Evolutionary conservation across 2,329 filamentous ascomycete genomes (phyloP), one percentile per base, ranked within the genome.

Genomic region (Sporothrix luriei): DNA sequence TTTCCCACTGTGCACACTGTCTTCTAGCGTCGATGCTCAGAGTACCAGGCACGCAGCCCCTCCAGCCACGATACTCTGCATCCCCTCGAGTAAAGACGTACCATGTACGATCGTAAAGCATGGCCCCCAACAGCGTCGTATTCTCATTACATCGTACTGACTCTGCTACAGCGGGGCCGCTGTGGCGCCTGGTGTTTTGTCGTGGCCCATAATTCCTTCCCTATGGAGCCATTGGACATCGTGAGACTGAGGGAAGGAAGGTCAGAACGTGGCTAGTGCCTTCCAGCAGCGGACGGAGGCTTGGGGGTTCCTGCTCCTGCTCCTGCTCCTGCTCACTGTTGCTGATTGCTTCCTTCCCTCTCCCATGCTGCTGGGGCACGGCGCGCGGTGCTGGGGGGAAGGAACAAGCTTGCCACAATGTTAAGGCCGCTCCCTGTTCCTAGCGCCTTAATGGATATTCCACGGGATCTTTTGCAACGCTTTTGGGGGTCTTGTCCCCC

Each of bases 121-220:
- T n/a, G 33, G 33, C 33, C 2, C 5, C 6, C 6, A 33, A 33
- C 33, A 61, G 11, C 11, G 55, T 61, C 11, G 55, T 38, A 43
- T 61, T 61, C 55, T 24, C 59, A 51, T 46, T 65, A 65, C 24
- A 40, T 7, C 29, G 29, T 26, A 52, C n/a, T n/a, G n/a, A n/a
- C n/a, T 65, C 62, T 52, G 26, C 61, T 49, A 65, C 62, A 65
- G 62, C 62, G 62, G 61, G 62, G 24, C 40, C 59, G 54, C 29
- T n/a, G 33, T 61, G 55, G 33, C 33, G 55, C 11, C 2, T 49
- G 48, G 16, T 49, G 33, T 33, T 33, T 33, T 33, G 33, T 33
- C 33, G 33, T 33, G 33, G 33, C 33, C 33, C 33, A 33, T 33
- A 33, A 33, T 33, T 33, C 33, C 33, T 33, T 33, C 33, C 33